phyloP scores from a whole-genome alignment of 2,329 filamentous ascomycete species.

The Colletotrichum euphorbiae region DNA sequence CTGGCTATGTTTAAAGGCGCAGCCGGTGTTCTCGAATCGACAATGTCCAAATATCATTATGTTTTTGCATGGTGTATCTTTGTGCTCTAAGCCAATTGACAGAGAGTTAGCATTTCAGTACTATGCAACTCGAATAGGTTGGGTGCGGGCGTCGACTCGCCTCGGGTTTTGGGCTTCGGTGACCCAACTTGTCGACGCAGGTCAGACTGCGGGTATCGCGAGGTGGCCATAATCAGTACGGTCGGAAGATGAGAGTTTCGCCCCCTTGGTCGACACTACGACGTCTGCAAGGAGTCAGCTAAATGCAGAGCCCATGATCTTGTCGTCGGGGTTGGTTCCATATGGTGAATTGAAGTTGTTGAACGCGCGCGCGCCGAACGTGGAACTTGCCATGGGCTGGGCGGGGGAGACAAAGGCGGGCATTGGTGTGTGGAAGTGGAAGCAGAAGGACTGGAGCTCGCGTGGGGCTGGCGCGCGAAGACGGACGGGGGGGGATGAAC shows the following conservation, averaged over 20 bases:
- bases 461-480: conserved; percentile 37
- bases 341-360: conserved; percentile 1
- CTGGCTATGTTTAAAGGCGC: conserved; percentile 89
- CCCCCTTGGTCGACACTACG: conserved; percentile 56
- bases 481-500: conserved; percentile 14
- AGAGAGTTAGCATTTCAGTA: conserved; percentile 39
- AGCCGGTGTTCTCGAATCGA: conserved; percentile 90
- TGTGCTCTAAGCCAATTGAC: conserved; percentile 69
- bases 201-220: conserved; percentile 59
- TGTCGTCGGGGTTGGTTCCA: conserved; percentile 25
- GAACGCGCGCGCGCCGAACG: conserved; percentile 33
- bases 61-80: conserved; percentile 92
- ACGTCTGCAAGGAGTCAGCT: conserved; percentile 50
- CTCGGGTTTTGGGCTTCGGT: conserved; percentile 67
- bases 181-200: conserved; percentile 66
- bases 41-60: conserved; percentile 94
- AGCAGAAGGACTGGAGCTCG: conserved; percentile 40
- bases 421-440: conserved; percentile 24
- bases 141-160: conserved; percentile 50
- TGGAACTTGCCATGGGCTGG: conserved; percentile 26
- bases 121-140: conserved; percentile 35
- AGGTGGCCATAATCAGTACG: conserved; percentile 57
- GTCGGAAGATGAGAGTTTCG: conserved; percentile 43
- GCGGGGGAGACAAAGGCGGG: conserved; percentile 40
- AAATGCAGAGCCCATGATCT: conserved; percentile 36